Evolutionary conservation across 2,329 filamentous ascomycete species (phyloP).

Genomic region (Thelonectria olida): DNA sequence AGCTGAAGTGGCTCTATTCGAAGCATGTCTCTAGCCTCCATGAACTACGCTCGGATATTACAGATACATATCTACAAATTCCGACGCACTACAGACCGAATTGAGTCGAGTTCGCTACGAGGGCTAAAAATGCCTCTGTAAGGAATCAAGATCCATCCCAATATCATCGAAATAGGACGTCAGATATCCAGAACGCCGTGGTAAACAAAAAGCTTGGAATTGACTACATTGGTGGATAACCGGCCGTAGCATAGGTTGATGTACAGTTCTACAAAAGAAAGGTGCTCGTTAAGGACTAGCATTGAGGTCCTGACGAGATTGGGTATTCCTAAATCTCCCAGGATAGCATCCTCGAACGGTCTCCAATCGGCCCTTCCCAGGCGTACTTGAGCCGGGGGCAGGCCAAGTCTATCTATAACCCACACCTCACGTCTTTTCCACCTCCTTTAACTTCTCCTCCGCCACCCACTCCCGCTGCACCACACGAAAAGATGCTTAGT

Average conservation of each 20-base stretch:
- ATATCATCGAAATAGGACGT: background rate
- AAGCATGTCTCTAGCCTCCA: too few relatives aligned
- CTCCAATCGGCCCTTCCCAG: slow-evolving; percentile 37
- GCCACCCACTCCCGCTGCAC: slow-evolving; percentile 23
- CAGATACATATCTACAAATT: background rate
- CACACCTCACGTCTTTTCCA: slow-evolving; percentile 32
- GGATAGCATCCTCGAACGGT: slow-evolving; percentile 31
- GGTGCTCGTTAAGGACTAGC: slow-evolving; percentile 40
- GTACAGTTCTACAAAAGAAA: slow-evolving; percentile 47
- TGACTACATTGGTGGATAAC: slow-evolving; percentile 26
- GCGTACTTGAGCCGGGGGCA: slow-evolving; percentile 25
- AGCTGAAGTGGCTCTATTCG: too few relatives aligned
- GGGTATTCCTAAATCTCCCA: slow-evolving; percentile 34
- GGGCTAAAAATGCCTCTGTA: background rate
- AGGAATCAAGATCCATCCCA: background rate
- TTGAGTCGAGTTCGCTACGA: background rate
- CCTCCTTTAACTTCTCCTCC: slow-evolving; percentile 24
- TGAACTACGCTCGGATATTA: too few relatives aligned
- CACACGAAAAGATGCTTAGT: slow-evolving; percentile 52
- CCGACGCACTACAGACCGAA: background rate
- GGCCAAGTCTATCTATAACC: slow-evolving; percentile 36
- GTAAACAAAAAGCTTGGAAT: slow-evolving; percentile 21
- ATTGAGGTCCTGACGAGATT: slow-evolving; percentile 34
- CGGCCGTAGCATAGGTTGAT: slow-evolving; percentile 39
- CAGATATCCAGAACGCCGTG: background rate